A percentile compares a stretch with the other conserved stretches of the same genome.
These are phyloP conservation scores for Phytopythium litorale DNA, from an alignment of 352 stramenopile genomes.

Conservation along the genomic window DNA sequence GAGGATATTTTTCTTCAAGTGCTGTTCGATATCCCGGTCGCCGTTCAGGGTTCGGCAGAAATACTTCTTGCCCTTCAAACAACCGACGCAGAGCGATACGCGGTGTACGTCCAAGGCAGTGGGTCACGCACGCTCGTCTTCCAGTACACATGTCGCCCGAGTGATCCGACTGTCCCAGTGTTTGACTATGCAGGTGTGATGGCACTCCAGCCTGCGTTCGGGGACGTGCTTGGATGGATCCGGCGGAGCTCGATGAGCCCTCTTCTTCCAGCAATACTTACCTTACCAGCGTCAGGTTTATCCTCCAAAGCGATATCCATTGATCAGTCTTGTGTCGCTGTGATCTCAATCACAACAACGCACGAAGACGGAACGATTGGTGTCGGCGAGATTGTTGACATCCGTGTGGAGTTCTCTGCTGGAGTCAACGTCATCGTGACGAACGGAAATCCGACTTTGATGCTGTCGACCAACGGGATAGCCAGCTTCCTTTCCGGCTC, in stretches of 20 bases:
- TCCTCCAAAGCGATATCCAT: constrained; percentile 57
- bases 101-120: constrained; percentile 42
- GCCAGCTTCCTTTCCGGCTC: constrained; percentile 44
- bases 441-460: constrained; percentile 31
- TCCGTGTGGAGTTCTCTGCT: constrained; percentile 45
- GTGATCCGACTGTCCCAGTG: constrained; percentile 28
- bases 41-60: constrained; percentile 26
- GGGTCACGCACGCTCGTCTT: constrained; percentile 51
- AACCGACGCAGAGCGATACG: constrained; percentile 23
- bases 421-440: constrained; percentile 37
- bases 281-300: constrained; percentile 32
- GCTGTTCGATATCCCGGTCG: constrained; percentile 50
- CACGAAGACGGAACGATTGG: constrained; percentile 52
- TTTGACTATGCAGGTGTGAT: constrained; percentile 39
- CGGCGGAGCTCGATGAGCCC: constrained; percentile 30
- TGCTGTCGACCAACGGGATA: constrained; percentile 29
- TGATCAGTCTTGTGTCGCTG: constrained; percentile 33
- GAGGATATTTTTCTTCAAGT: constrained; percentile 45
- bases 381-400: constrained; percentile 55
- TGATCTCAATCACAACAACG: constrained; percentile 29
- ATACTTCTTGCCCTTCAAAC: constrained; percentile 31
- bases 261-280: constrained; percentile 34
- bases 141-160: constrained; percentile 25
- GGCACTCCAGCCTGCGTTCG: constrained; percentile 37
- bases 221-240: constrained; percentile 41